These are phyloP conservation scores for Simplicillium sp. DNA, from an alignment of 2,329 filamentous ascomycete species.

Conservation along the genomic window DNA sequence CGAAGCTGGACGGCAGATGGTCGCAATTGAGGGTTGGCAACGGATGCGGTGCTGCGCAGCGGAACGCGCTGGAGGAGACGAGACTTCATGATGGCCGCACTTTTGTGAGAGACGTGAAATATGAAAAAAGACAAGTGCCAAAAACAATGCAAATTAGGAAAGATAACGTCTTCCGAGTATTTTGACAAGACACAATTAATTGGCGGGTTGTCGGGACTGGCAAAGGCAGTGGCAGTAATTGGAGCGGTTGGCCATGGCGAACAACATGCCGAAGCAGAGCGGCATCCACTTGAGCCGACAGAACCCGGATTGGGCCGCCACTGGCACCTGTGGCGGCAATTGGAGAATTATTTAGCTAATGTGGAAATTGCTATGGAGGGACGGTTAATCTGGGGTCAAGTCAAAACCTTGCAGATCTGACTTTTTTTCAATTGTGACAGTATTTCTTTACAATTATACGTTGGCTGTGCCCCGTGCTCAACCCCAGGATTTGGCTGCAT, in stretches of 20 bases:
- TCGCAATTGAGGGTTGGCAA: conserved; percentile 10
- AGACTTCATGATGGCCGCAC: conserved; percentile 20
- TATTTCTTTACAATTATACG: too few relatives aligned
- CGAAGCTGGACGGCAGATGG: conserved; percentile 17
- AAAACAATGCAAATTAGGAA: background rate
- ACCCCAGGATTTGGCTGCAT: too few relatives aligned
- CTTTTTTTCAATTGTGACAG: too few relatives aligned
- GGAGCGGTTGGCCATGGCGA: conserved; percentile 4
- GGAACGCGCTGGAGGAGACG: conserved; percentile 19
- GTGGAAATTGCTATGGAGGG: too few relatives aligned
- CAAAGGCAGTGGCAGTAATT: conserved; percentile 4
- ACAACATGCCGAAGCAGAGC: conserved; percentile 7
- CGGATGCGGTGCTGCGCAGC: conserved; percentile 14
- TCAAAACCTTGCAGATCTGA: too few relatives aligned
- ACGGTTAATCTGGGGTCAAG: too few relatives aligned
- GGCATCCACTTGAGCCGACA: conserved; percentile 24
- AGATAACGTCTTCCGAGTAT: background rate
- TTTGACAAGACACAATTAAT: background rate
- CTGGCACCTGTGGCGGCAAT: too few relatives aligned
- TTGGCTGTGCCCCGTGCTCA: too few relatives aligned
- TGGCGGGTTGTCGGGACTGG: conserved; percentile 4
- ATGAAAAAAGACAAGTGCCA: background rate
- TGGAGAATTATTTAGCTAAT: too few relatives aligned
- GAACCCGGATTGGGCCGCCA: conserved; percentile 13
- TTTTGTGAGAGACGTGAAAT: background rate